These are phyloP conservation scores for Colletotrichum somersetense DNA, from an alignment of 2,329 filamentous ascomycete genomes.

Conservation along the genomic window DNA sequence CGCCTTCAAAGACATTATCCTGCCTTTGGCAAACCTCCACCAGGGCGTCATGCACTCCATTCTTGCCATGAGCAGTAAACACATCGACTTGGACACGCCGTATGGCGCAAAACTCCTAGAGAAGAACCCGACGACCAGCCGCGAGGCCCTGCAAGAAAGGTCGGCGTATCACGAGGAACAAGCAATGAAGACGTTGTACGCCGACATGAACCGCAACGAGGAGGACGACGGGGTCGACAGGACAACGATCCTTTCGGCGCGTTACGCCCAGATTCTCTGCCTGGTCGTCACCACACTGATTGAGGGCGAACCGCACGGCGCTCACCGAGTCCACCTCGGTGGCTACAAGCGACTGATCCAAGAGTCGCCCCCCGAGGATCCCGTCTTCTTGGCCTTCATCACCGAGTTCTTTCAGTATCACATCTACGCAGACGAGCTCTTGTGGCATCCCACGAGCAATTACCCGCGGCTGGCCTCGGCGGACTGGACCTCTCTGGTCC, in stretches of 20 bases:
- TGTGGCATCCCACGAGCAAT: conserved; percentile 60
- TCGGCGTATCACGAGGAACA: conserved; percentile 68
- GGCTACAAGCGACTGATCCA: conserved; percentile 81
- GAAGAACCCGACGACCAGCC: conserved; percentile 61
- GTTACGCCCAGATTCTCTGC: conserved; percentile 74
- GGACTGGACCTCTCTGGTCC: conserved; percentile 57
- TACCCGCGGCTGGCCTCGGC: conserved; percentile 56
- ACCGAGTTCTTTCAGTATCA: conserved; percentile 91
- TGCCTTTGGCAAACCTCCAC: conserved; percentile 85
- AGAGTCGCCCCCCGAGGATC: conserved; percentile 70
- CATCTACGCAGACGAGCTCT: conserved; percentile 73
- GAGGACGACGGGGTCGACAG: conserved; percentile 59
- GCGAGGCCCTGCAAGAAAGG: conserved; percentile 61
- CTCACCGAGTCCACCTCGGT: conserved; percentile 84
- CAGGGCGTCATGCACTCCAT: conserved; percentile 91
- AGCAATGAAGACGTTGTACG: conserved; percentile 65
- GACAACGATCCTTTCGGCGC: conserved; percentile 63
- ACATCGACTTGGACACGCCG: conserved; percentile 72
- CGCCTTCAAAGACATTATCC: conserved; percentile 85
- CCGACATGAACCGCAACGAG: conserved; percentile 58
- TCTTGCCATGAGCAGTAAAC: conserved; percentile 84
- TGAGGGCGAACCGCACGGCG: conserved; percentile 69
- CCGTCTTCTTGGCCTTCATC: conserved; percentile 73
- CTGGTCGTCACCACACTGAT: conserved; percentile 69
- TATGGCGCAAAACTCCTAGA: conserved; percentile 67